A percentile compares a stretch with the other conserved stretches of the same genome.
Evolutionary conservation across 768 basidiomycete species (phyloP).

Genomic region (Leucogyrophana mollusca): DNA sequence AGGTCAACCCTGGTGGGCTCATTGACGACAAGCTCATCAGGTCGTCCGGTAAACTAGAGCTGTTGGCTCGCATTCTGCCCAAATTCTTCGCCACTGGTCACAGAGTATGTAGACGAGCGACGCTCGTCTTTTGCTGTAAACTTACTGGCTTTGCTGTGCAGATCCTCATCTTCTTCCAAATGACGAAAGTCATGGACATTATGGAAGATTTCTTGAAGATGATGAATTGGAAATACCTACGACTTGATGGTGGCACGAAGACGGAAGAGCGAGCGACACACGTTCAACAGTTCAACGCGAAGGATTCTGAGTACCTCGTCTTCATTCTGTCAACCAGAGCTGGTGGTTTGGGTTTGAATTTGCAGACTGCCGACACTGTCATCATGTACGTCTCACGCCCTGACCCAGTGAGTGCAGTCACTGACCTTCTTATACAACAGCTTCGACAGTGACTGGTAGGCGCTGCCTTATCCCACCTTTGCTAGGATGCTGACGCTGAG

Average conservation of each 20-base stretch:
- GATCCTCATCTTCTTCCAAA: slow-evolving; percentile 99
- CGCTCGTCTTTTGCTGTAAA: background rate
- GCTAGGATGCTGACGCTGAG: slow-evolving; percentile 1
- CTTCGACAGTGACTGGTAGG: slow-evolving; percentile 76
- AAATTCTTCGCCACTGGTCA: slow-evolving; percentile 93
- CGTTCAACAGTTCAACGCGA: slow-evolving; percentile 87
- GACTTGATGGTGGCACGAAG: slow-evolving; percentile 95
- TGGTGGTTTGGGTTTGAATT: slow-evolving; percentile 89
- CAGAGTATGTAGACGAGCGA: slow-evolving; percentile 50
- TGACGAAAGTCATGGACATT: slow-evolving; percentile 99
- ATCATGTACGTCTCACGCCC: slow-evolving; percentile 66
- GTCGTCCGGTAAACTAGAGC: slow-evolving; percentile 89
- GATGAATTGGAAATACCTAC: slow-evolving; percentile 83
- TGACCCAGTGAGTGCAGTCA: background rate
- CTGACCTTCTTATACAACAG: slow-evolving; percentile 29
- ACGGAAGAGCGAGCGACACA: slow-evolving; percentile 91
- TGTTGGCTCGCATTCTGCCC: slow-evolving; percentile 87
- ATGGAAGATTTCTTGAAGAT: slow-evolving; percentile 94
- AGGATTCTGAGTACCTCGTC: slow-evolving; percentile 81
- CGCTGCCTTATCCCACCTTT: background rate
- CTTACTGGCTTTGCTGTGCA: slow-evolving; percentile 26
- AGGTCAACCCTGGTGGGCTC: slow-evolving; percentile 78
- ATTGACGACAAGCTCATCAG: slow-evolving; percentile 86
- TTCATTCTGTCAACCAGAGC: slow-evolving; percentile 95
- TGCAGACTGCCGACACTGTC: slow-evolving; percentile 96